Conservation (phyloP, 1,139 yeast genomes). For the Lodderomyces theae region DNA sequence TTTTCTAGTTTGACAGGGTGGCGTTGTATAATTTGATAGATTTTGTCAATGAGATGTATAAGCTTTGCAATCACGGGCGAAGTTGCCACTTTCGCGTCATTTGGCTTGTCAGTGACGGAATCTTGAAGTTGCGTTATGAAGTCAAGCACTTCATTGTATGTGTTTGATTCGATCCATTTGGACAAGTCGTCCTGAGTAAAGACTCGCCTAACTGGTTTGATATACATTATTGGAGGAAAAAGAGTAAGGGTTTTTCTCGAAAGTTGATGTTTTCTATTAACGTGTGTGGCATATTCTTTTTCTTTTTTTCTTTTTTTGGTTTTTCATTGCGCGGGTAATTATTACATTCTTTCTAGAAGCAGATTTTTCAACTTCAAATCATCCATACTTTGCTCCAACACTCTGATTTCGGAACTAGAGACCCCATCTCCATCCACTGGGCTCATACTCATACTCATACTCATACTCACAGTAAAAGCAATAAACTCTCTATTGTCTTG, state of each 20-base stretch:
- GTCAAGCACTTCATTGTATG: constrained; percentile 48
- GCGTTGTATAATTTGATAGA: constrained; percentile 42
- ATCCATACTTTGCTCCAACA: constrained; percentile 6
- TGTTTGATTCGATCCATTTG: constrained; percentile 55
- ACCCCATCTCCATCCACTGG: background rate
- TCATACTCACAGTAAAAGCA: constrained; percentile 45
- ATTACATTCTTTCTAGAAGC: background rate
- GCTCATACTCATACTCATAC: too few relatives aligned
- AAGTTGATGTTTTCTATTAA: too few relatives aligned
- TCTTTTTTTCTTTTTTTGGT: background rate
- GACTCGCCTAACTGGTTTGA: constrained; percentile 53
- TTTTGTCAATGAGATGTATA: constrained; percentile 40
- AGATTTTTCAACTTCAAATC: constrained; percentile 5
- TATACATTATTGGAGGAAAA: constrained; percentile 6
- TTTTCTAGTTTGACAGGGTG: constrained; percentile 72
- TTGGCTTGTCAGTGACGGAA: constrained; percentile 66
- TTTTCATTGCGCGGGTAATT: background rate
- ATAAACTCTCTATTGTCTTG: constrained; percentile 47
- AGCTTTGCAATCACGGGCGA: constrained; percentile 32
- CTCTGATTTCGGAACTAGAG: constrained; percentile 3
- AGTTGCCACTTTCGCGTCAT: constrained; percentile 23
- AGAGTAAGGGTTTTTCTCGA: background rate
- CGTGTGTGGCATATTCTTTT: background rate
- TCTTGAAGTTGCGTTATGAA: constrained; percentile 62
- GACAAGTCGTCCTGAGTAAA: constrained; percentile 60